These are phyloP conservation scores for Petunia secreta DNA, from an alignment of 257 asterid species.

Conservation along the genomic window DNA sequence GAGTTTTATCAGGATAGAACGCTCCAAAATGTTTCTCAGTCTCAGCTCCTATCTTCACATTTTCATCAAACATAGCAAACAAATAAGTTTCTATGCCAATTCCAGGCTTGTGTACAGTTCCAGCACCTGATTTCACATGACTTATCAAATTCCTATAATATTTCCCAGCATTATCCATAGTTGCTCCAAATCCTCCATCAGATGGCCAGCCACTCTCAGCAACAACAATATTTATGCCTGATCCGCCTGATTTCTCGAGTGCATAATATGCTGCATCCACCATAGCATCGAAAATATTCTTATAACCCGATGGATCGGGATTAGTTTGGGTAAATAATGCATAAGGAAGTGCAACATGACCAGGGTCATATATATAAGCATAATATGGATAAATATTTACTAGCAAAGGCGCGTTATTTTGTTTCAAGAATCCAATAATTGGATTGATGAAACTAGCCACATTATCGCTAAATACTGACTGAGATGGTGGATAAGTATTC, in stretches of 20 bases:
- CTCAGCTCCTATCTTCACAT: slow-evolving; percentile 33
- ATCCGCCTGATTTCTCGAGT: slow-evolving; percentile 38
- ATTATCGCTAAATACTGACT: slow-evolving; percentile 27
- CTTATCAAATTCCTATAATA: slow-evolving; percentile 31
- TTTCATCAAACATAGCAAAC: slow-evolving; percentile 64
- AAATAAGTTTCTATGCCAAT: slow-evolving; percentile 47
- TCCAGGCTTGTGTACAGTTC: slow-evolving; percentile 44
- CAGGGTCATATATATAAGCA: slow-evolving; percentile 9
- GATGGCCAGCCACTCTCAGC: slow-evolving; percentile 55
- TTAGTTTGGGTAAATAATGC: slow-evolving; percentile 30
- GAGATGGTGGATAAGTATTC: slow-evolving; percentile 41
- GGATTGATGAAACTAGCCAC: slow-evolving; percentile 26
- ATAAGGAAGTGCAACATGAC: slow-evolving; percentile 20
- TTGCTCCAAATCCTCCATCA: slow-evolving; percentile 33
- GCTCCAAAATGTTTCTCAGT: slow-evolving; percentile 56
- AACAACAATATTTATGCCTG: slow-evolving; percentile 34
- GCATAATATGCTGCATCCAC: slow-evolving; percentile 42
- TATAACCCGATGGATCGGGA: slow-evolving; percentile 31
- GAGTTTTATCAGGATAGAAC: slow-evolving; percentile 37
- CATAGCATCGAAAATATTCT: slow-evolving; percentile 44
- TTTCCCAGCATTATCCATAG: slow-evolving; percentile 23
- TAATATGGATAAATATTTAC: slow-evolving; percentile 41
- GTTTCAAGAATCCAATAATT: slow-evolving; percentile 28
- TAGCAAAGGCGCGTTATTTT: slow-evolving; percentile 30
- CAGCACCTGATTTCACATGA: slow-evolving; percentile 27